phyloP scores from a whole-genome alignment of 2,329 filamentous ascomycete genomes.

The Raffaelea deltoideospora region DNA sequence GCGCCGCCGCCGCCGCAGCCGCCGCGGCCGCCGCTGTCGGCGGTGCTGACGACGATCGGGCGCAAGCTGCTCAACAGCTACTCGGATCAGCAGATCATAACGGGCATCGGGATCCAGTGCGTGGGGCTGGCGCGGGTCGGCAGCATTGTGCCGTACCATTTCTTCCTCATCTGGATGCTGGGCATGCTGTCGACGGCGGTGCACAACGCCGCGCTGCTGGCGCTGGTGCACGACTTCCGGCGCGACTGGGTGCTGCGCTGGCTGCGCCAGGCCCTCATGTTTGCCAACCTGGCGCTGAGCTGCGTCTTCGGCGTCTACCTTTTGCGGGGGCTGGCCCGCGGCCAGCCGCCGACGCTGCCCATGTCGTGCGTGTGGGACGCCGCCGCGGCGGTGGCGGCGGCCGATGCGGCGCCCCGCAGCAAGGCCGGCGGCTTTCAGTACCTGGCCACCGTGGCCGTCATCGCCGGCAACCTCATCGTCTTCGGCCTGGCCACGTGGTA shows the following conservation, averaged over 20 bases:
- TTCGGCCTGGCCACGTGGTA: slow-evolving; percentile 50
- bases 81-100: slow-evolving; percentile 54
- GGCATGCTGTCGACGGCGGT: slow-evolving; percentile 49
- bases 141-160: slow-evolving; percentile 49
- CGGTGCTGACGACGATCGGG: slow-evolving; percentile 22
- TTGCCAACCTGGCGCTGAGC: slow-evolving; percentile 45
- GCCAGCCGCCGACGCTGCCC: slow-evolving; percentile 34
- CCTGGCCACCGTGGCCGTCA: slow-evolving; percentile 45
- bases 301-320: slow-evolving; percentile 41
- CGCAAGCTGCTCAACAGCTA: slow-evolving; percentile 51
- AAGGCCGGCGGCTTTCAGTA: slow-evolving; percentile 28
- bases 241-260: slow-evolving; percentile 52
- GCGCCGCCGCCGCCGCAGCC: slow-evolving; percentile 19
- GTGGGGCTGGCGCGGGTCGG: slow-evolving; percentile 45
- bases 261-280: slow-evolving; percentile 51
- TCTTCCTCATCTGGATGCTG: slow-evolving; percentile 57
- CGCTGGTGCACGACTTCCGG: slow-evolving; percentile 49
- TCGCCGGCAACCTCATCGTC: slow-evolving; percentile 41
- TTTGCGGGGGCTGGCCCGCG: slow-evolving; percentile 35
- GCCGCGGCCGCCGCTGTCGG: not conserved
- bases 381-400: slow-evolving; percentile 7
- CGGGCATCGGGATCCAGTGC: slow-evolving; percentile 52
- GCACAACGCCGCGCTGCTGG: slow-evolving; percentile 49
- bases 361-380: slow-evolving; percentile 44
- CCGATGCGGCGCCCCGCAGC: slow-evolving; percentile 13